These are phyloP conservation scores for Penicillium brasilianum DNA, from an alignment of 2,329 filamentous ascomycete genomes.

Conservation along the genomic window DNA sequence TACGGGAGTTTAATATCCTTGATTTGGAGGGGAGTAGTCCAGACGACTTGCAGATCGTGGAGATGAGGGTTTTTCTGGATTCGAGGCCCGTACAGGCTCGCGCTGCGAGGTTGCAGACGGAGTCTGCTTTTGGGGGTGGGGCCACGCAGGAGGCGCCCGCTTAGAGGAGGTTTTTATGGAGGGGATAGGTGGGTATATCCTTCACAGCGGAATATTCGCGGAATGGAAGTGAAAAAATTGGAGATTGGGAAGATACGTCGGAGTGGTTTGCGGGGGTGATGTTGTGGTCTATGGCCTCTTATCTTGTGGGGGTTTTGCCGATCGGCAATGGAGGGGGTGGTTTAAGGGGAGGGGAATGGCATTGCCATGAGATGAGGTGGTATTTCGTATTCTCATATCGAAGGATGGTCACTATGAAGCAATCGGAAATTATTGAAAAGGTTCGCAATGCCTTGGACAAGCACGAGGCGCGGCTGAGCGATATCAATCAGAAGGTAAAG, in stretches of 20 bases:
- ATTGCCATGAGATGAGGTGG: too few relatives aligned
- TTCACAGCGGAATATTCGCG: slow-evolving; percentile 18
- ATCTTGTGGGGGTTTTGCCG: slow-evolving; percentile 15
- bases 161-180: not conserved
- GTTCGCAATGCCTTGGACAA: slow-evolving; percentile 17
- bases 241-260: not conserved
- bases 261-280: too few relatives aligned
- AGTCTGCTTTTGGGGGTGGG: slow-evolving; percentile 10
- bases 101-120: slow-evolving; percentile 19
- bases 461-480: slow-evolving; percentile 27
- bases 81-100: slow-evolving; percentile 25
- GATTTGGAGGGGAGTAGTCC: slow-evolving; percentile 18
- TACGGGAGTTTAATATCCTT: slow-evolving; percentile 29
- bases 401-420: not conserved
- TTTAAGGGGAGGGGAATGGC: not conserved
- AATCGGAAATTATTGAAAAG: slow-evolving; percentile 17
- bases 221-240: not conserved
- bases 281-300: not conserved
- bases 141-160: not conserved
- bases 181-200: slow-evolving; percentile 1
- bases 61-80: slow-evolving; percentile 31
- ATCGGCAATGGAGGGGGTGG: slow-evolving; percentile 11
- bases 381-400: not conserved
- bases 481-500: slow-evolving; percentile 30
- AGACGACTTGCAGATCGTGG: slow-evolving; percentile 21